phyloP scores from a whole-genome alignment of 2,329 filamentous ascomycete species.

The Aspergillus brunneoviolaceus region DNA sequence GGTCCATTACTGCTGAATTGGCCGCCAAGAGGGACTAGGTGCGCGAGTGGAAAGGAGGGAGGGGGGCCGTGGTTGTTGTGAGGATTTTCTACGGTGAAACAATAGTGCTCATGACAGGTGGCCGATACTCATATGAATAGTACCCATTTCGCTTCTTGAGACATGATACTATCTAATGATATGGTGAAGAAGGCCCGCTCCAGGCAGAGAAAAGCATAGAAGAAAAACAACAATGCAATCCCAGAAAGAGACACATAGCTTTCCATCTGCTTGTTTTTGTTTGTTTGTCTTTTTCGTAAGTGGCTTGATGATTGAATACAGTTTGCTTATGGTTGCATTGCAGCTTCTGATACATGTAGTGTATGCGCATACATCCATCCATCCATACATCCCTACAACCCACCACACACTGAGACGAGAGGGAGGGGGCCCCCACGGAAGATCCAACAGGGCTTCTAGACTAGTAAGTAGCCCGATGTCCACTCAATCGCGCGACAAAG shows the following conservation, averaged over 20 bases:
- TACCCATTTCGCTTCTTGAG: background rate
- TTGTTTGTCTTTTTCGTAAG: background rate
- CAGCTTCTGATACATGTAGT: background rate
- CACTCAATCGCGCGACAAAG: slow-evolving; percentile 2
- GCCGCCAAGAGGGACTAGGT: slow-evolving; percentile 13
- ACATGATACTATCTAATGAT: background rate
- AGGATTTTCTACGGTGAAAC: background rate
- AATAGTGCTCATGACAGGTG: background rate
- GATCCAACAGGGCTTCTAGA: background rate
- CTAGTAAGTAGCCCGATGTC: background rate
- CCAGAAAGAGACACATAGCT: background rate
- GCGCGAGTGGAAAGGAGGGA: slow-evolving; percentile 10
- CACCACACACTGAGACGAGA: background rate
- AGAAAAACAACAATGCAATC: slow-evolving; percentile 1
- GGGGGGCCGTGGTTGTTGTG: background rate
- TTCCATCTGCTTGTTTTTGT: background rate
- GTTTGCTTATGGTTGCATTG: slow-evolving; percentile 1
- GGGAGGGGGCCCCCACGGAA: background rate
- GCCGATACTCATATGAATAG: background rate
- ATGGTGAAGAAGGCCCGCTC: background rate
- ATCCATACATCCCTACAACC: background rate
- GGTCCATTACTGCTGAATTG: slow-evolving; percentile 16
- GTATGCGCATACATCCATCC: background rate
- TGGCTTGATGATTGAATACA: background rate
- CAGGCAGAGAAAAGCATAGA: background rate